Percentiles rank a stretch among this genome's conserved stretches.
Evolutionary conservation across 257 asterid genomes (phyloP).

Genomic region (Scutellaria baicalensis): DNA sequence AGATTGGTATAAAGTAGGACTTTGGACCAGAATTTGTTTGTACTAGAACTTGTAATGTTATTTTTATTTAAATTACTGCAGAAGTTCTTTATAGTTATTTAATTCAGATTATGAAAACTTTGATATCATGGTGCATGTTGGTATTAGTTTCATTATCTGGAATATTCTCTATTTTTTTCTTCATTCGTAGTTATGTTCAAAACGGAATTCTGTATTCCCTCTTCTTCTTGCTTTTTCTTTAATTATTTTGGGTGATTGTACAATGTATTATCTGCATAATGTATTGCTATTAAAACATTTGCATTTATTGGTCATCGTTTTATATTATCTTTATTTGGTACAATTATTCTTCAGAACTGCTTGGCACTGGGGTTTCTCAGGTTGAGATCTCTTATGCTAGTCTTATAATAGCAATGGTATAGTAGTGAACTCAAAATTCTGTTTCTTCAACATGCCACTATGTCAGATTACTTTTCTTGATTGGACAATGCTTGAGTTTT

Average conservation of each 20-base stretch:
- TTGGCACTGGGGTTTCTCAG: not conserved
- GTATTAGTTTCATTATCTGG: not conserved
- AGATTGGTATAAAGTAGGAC: not conserved
- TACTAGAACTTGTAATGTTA: not conserved
- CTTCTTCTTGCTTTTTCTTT: not conserved
- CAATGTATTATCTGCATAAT: not conserved
- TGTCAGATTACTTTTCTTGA: not conserved
- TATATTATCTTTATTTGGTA: not conserved
- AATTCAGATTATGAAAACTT: not conserved
- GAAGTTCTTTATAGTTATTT: not conserved
- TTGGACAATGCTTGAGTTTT: not conserved
- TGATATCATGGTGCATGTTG: not conserved
- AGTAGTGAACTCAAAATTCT: not conserved
- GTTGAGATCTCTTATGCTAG: not conserved
- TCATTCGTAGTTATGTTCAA: not conserved
- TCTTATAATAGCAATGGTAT: not conserved
- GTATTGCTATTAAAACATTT: not conserved
- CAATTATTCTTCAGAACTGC: not conserved
- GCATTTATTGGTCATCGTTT: not conserved
- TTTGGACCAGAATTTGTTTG: not conserved
- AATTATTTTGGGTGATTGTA: not conserved
- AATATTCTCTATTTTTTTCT: not conserved
- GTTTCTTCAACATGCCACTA: not conserved
- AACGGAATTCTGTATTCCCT: not conserved
- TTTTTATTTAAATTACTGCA: not conserved